phyloP scores from a whole-genome alignment of 2,329 filamentous ascomycete species.

The Alternaria sp. region DNA sequence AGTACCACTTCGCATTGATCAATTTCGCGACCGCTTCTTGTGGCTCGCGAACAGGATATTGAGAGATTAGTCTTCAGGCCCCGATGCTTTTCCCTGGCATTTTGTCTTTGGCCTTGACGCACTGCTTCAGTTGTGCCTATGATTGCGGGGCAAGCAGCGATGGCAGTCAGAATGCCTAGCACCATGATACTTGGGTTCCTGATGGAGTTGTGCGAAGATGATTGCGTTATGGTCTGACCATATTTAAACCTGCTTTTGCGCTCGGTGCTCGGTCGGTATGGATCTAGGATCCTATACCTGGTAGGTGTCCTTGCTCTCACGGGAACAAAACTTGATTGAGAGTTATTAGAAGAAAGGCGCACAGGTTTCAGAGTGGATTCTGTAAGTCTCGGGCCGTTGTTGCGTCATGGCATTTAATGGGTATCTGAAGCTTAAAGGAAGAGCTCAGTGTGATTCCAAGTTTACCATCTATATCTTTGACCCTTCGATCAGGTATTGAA shows the following conservation, averaged over 20 bases:
- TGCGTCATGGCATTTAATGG: not conserved
- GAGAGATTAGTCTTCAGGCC: constrained; percentile 56
- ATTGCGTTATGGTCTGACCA: not conserved
- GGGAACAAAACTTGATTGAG: not conserved
- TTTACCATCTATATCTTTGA: not conserved
- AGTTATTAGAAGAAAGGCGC: not conserved
- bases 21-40: constrained; percentile 52
- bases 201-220: not conserved
- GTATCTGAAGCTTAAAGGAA: not conserved
- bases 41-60: constrained; percentile 51
- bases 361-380: not conserved
- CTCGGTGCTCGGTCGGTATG: not conserved
- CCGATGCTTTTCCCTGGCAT: constrained; percentile 56
- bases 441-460: not conserved
- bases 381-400: not conserved
- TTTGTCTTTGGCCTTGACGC: constrained; percentile 56
- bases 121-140: constrained; percentile 57
- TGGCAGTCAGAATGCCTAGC: constrained; percentile 48
- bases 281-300: not conserved
- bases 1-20: constrained; percentile 53
- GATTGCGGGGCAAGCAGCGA: constrained; percentile 53
- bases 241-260: constrained; percentile 19
- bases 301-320: not conserved
- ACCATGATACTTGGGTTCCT: constrained; percentile 20
- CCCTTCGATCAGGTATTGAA: not conserved